Evolutionary conservation across 768 basidiomycete genomes (phyloP).

Genomic region (Scleroderma citrinum): DNA sequence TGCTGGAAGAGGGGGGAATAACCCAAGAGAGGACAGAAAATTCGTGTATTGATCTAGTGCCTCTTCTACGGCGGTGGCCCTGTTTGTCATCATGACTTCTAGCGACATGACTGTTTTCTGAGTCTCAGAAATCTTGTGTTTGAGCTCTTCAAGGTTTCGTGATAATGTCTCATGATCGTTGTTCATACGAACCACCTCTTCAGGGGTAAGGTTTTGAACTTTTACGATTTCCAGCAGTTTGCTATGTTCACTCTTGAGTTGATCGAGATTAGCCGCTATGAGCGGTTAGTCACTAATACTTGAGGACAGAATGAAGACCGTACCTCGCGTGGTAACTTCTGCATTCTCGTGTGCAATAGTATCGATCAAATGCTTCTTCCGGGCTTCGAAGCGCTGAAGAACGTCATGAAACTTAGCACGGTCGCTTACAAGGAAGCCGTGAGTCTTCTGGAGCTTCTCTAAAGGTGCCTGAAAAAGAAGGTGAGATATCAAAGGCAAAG

Average conservation of each 20-base stretch:
- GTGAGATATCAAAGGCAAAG: not conserved
- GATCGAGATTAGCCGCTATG: constrained; percentile 55
- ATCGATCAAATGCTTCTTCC: constrained; percentile 63
- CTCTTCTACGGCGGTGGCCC: constrained; percentile 76
- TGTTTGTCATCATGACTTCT: constrained; percentile 79
- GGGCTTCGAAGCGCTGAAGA: constrained; percentile 60
- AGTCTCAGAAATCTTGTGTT: constrained; percentile 67
- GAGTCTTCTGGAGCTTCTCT: constrained; percentile 54
- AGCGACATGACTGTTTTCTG: constrained; percentile 68
- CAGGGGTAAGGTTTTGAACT: constrained; percentile 83
- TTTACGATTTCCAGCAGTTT: constrained; percentile 64
- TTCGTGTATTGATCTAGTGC: constrained; percentile 75
- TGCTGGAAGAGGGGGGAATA: constrained; percentile 68
- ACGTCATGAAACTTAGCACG: constrained; percentile 75
- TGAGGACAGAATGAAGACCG: constrained; percentile 7
- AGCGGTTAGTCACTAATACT: not conserved
- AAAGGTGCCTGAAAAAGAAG: constrained; percentile 48
- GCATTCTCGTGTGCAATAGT: constrained; percentile 63
- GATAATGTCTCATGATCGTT: constrained; percentile 77
- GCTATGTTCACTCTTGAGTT: constrained; percentile 58
- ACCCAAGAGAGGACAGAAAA: constrained; percentile 64
- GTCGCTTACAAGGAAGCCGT: constrained; percentile 63
- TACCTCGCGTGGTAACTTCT: constrained; percentile 54
- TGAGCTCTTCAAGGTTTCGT: constrained; percentile 70
- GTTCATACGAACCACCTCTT: constrained; percentile 90